Evolutionary conservation across 139 green algal species (phyloP).

Genomic region (Zygnema circumcarinatum): DNA sequence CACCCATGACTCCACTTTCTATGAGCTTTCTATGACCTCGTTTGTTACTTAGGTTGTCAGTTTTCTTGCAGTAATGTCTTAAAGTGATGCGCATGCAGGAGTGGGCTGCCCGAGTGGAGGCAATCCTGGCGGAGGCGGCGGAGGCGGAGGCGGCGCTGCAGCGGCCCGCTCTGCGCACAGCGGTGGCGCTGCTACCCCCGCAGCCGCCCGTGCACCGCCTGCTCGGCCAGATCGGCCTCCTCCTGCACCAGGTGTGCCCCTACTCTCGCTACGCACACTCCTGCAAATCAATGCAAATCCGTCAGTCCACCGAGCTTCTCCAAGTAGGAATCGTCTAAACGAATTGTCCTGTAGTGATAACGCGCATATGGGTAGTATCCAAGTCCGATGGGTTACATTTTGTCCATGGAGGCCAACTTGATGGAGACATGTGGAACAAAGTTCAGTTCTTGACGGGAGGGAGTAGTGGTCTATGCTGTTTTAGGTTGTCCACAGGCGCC

Average conservation of each 20-base stretch:
- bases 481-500: too few species aligned
- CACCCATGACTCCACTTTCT: too few species aligned
- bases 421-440: neutral
- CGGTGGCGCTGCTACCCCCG: constrained; percentile 3
- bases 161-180: neutral
- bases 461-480: too few species aligned
- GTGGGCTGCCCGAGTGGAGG: neutral
- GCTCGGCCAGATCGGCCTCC: neutral
- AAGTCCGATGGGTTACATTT: neutral
- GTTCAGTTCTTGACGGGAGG: too few species aligned
- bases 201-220: neutral
- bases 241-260: constrained; percentile 6
- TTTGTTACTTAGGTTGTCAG: too few species aligned
- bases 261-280: neutral
- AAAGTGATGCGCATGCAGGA: too few species aligned
- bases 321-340: neutral
- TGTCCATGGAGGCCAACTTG: neutral
- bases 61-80: too few species aligned
- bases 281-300: neutral
- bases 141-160: neutral
- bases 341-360: neutral
- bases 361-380: neutral
- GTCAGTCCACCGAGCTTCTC: neutral
- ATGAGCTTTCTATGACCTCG: too few species aligned
- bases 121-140: neutral